Percentiles rank a stretch among this genome's conserved stretches.
These are phyloP conservation scores for Phytophthora macrochlamydospora DNA, from an alignment of 352 stramenopile genomes.

Conservation along the genomic window DNA sequence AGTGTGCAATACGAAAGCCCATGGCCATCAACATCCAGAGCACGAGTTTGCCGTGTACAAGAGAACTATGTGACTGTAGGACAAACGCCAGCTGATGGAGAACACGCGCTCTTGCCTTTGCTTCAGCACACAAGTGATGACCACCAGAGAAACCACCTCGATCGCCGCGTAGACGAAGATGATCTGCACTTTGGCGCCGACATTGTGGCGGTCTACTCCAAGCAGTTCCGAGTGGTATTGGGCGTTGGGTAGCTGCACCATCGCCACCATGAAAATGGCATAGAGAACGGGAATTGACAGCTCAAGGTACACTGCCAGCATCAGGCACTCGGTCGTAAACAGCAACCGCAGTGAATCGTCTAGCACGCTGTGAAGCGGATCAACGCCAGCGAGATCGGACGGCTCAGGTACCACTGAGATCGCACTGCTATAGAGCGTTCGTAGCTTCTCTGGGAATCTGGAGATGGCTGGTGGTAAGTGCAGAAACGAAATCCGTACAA, in stretches of 20 bases:
- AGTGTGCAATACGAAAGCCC: slow-evolving; percentile 23
- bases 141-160: slow-evolving; percentile 22
- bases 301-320: slow-evolving; percentile 36
- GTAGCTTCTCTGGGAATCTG: no score
- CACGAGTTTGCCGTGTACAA: slow-evolving; percentile 24
- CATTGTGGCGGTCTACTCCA: background rate
- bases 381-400: no score
- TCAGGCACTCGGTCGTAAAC: slow-evolving; percentile 33
- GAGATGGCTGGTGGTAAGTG: no score
- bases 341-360: slow-evolving; percentile 18
- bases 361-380: background rate
- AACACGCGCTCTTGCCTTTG: slow-evolving; percentile 1
- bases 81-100: slow-evolving; percentile 29
- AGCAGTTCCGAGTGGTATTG: slow-evolving; percentile 30
- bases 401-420: no score
- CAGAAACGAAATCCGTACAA: no score
- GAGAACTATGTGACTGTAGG: slow-evolving; percentile 20
- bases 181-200: slow-evolving; percentile 3
- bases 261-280: slow-evolving; percentile 4
- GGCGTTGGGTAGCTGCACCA: slow-evolving; percentile 20
- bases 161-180: slow-evolving; percentile 19
- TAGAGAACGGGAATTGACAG: slow-evolving; percentile 28
- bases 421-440: no score
- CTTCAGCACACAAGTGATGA: slow-evolving; percentile 7
- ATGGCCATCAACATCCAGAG: slow-evolving; percentile 25